These are phyloP conservation scores for Ceratonia siliqua DNA, from an alignment of 306 rosid genomes.

Conservation along the genomic window DNA sequence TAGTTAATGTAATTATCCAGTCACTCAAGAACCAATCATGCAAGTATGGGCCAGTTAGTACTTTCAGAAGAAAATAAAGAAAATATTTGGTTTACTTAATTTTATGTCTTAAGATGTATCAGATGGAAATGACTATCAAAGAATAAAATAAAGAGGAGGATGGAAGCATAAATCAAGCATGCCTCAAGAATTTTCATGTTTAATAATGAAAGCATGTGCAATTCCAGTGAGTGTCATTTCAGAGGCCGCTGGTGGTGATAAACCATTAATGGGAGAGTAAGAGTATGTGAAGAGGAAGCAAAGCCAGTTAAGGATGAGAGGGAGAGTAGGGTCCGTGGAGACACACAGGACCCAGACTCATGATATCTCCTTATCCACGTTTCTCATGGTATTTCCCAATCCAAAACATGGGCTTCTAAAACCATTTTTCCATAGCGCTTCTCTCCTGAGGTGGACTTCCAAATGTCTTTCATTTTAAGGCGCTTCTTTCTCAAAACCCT, in stretches of 20 bases:
- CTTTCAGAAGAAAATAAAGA: neutral
- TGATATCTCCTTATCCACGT: conserved; percentile 36
- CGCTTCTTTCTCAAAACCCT: too few species aligned
- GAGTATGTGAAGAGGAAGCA: neutral
- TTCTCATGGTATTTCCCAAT: conserved; percentile 18
- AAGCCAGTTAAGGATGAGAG: neutral
- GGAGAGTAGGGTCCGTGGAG: conserved; percentile 7
- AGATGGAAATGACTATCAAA: neutral
- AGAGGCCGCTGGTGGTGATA: neutral
- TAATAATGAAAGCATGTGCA: neutral
- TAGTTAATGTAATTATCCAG: conserved; percentile 22
- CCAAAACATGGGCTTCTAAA: conserved; percentile 17
- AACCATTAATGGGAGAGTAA: neutral
- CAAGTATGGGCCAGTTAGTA: neutral
- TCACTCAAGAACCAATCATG: conserved; percentile 21
- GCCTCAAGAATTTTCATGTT: too few species aligned
- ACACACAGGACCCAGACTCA: conserved; percentile 37
- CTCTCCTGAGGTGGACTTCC: conserved; percentile 24
- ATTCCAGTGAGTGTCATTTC: neutral
- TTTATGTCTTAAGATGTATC: conserved; percentile 1
- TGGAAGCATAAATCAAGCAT: neutral
- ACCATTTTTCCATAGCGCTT: conserved; percentile 21
- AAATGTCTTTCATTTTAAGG: too few species aligned
- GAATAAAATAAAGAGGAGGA: neutral
- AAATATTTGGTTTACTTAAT: conserved; percentile 10